phyloP scores from a whole-genome alignment of 2,329 filamentous ascomycete species.

The Colletotrichum sp. region DNA sequence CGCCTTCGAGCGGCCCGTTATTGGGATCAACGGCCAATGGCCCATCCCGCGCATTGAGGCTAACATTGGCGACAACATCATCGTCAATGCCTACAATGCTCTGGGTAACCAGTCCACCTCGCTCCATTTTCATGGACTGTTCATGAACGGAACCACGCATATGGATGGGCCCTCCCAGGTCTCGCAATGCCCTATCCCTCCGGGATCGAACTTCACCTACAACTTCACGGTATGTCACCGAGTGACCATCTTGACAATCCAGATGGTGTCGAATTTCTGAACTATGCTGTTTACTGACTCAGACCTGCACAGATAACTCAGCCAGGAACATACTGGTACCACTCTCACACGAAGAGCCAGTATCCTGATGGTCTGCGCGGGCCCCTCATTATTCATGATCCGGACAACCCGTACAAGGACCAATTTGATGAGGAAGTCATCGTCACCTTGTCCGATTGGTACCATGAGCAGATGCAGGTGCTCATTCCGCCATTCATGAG shows the following conservation, averaged over 20 bases:
- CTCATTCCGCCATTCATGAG: conserved; percentile 55
- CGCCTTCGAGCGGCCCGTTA: conserved; percentile 58
- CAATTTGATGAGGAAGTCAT: conserved; percentile 68
- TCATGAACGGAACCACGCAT: conserved; percentile 67
- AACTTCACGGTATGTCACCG: conserved; percentile 63
- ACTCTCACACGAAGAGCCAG: conserved; percentile 70
- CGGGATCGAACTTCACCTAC: conserved; percentile 71
- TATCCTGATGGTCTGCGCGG: conserved; percentile 75
- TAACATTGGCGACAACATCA: conserved; percentile 64
- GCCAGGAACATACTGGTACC: conserved; percentile 82
- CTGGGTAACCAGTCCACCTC: conserved; percentile 68
- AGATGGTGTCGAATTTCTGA: background rate
- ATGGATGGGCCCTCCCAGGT: conserved; percentile 76
- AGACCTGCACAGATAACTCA: conserved; percentile 49
- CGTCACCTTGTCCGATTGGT: conserved; percentile 74
- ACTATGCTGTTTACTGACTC: conserved; percentile 39
- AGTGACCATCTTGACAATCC: conserved; percentile 20
- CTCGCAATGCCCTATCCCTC: conserved; percentile 70
- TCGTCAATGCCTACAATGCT: conserved; percentile 64
- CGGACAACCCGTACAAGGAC: conserved; percentile 59
- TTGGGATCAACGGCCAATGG: conserved; percentile 81
- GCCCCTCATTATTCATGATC: conserved; percentile 69
- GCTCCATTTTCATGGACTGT: conserved; percentile 75
- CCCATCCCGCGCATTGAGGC: conserved; percentile 72
- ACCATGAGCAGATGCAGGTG: conserved; percentile 62